Conservation (phyloP, 176 grass and related monocot genomes). For the Thinopyrum elongatum region DNA sequence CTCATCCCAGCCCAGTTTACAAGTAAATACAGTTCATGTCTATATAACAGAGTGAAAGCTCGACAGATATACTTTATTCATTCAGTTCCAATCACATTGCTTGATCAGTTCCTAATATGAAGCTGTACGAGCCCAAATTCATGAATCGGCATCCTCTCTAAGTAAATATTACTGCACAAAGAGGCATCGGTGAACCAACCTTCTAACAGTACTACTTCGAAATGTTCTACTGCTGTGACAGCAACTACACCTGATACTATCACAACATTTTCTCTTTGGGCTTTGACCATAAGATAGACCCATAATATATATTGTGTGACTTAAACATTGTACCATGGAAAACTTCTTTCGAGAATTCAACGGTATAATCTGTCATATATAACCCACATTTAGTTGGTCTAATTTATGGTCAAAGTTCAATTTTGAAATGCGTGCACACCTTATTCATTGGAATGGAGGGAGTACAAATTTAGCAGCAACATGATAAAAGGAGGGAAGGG, state of each 20-base stretch:
- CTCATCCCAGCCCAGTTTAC: neutral
- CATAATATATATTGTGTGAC: no score
- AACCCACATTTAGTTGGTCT: no score
- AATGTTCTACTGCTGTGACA: neutral
- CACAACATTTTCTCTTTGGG: neutral
- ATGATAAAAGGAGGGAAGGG: neutral
- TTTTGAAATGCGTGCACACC: no score
- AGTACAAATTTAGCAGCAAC: neutral
- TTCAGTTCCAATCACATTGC: neutral
- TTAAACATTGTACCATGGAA: no score
- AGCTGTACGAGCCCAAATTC: neutral
- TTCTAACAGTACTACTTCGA: neutral
- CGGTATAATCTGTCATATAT: no score
- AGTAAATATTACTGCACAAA: neutral
- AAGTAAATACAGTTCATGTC: neutral
- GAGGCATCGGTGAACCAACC: neutral
- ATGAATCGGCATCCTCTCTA: neutral
- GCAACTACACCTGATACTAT: neutral
- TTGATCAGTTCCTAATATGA: slow-evolving; percentile 7
- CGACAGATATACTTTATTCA: neutral
- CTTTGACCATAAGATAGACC: neutral
- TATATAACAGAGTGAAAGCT: neutral
- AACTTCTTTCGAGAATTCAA: no score
- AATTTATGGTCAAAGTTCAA: no score
- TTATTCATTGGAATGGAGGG: no score